Evolutionary conservation across 345 rosid species (phyloP).

Genomic region (Aethionema arabicum): DNA sequence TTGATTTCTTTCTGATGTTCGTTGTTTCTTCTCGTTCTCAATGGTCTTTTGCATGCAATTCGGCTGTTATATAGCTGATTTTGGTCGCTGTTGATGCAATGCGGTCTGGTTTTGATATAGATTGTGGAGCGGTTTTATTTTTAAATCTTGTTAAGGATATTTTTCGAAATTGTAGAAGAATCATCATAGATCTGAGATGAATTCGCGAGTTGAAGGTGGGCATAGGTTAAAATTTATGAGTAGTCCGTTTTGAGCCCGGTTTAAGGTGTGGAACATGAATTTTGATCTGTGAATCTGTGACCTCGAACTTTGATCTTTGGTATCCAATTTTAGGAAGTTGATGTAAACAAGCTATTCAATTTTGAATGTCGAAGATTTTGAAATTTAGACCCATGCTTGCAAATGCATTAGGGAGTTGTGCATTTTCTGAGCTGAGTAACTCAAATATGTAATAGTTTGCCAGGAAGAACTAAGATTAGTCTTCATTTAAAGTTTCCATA

Average conservation of each 20-base stretch:
- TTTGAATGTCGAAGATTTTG: background rate
- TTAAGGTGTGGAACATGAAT: no score
- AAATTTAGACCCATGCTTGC: background rate
- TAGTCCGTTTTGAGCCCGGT: background rate
- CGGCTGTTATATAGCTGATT: background rate
- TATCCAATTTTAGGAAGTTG: background rate
- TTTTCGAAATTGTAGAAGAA: conserved; percentile 20
- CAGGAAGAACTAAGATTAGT: background rate
- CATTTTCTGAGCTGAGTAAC: background rate
- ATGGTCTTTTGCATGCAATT: conserved; percentile 15
- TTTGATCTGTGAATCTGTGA: no score
- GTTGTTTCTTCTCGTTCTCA: background rate
- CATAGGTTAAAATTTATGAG: conserved; percentile 2
- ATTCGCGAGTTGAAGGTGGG: conserved; percentile 1
- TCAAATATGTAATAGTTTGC: background rate
- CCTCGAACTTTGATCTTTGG: background rate
- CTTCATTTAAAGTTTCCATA: background rate
- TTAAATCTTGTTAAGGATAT: conserved; percentile 13
- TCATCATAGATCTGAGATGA: conserved; percentile 32
- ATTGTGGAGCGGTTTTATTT: conserved; percentile 14
- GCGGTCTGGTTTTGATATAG: conserved; percentile 31
- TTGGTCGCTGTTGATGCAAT: conserved; percentile 32
- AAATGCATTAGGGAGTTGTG: background rate
- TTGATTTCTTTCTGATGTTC: conserved; percentile 13
- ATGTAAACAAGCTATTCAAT: background rate